A percentile compares a stretch with the other conserved stretches of the same genome.
Evolutionary conservation across 2,329 filamentous ascomycete genomes (phyloP).

Genomic region (Alternaria triticimaculans): DNA sequence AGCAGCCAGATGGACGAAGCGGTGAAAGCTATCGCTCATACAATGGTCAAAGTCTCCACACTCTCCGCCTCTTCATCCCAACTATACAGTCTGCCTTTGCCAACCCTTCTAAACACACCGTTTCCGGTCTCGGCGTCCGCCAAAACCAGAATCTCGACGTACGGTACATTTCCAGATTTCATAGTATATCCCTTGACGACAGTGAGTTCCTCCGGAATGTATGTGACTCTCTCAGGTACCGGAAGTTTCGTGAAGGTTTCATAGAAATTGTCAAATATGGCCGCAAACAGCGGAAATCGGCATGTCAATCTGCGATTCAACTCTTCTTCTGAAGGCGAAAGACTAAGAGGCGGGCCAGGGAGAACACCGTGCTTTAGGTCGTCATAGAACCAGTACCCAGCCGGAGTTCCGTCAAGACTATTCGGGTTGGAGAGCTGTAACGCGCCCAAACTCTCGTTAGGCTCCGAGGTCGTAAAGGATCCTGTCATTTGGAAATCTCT

Average conservation of each 20-base stretch:
- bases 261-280: too few species aligned
- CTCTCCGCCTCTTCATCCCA: background rate
- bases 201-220: background rate
- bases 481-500: accelerated
- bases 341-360: background rate
- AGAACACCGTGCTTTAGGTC: background rate
- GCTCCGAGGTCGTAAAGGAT: background rate
- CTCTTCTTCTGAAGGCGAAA: background rate
- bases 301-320: background rate
- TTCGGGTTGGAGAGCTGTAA: accelerated
- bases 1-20: background rate
- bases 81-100: background rate
- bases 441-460: too few species aligned
- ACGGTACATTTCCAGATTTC: too few species aligned
- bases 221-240: background rate
- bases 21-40: background rate
- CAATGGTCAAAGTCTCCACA: background rate
- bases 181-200: background rate
- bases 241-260: background rate
- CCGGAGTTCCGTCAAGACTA: background rate
- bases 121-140: background rate
- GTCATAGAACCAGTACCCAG: background rate
- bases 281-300: background rate
- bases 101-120: background rate
- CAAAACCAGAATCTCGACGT: background rate